Conservation (phyloP, 2,329 filamentous ascomycete species). For the Nothomitra cinnamomea region DNA sequence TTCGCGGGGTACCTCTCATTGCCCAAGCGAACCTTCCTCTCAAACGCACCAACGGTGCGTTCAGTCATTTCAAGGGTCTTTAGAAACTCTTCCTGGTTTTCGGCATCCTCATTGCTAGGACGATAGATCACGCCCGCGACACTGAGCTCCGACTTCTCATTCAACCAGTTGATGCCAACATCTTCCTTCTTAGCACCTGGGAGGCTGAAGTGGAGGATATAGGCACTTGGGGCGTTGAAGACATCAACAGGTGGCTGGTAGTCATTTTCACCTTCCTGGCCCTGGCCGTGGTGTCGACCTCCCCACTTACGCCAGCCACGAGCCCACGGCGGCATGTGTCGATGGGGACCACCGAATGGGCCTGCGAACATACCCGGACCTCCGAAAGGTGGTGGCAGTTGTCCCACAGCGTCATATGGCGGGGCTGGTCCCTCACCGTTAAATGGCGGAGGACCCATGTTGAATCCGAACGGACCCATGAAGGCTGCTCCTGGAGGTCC, state of each 20-base stretch:
- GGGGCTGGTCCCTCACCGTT: too few species aligned
- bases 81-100: conserved; percentile 31
- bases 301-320: neutral
- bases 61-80: conserved; percentile 42
- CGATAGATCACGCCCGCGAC: conserved; percentile 59
- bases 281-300: neutral
- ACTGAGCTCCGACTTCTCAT: conserved; percentile 45
- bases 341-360: neutral
- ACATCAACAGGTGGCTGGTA: conserved; percentile 56
- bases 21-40: conserved; percentile 47
- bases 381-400: neutral
- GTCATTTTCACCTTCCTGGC: conserved; percentile 18
- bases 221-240: conserved; percentile 49
- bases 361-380: neutral
- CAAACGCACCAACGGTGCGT: conserved; percentile 57
- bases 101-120: conserved; percentile 41
- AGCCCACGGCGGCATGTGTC: neutral
- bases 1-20: conserved; percentile 37
- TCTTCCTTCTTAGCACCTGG: conserved; percentile 69
- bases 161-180: conserved; percentile 59
- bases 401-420: too few species aligned
- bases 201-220: conserved; percentile 54
- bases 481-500: neutral
- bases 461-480: too few species aligned
- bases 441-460: too few species aligned